Percentiles rank a stretch among this genome's conserved stretches.
Conservation (phyloP, 106 monocot species). For the Acorus gramineus region DNA sequence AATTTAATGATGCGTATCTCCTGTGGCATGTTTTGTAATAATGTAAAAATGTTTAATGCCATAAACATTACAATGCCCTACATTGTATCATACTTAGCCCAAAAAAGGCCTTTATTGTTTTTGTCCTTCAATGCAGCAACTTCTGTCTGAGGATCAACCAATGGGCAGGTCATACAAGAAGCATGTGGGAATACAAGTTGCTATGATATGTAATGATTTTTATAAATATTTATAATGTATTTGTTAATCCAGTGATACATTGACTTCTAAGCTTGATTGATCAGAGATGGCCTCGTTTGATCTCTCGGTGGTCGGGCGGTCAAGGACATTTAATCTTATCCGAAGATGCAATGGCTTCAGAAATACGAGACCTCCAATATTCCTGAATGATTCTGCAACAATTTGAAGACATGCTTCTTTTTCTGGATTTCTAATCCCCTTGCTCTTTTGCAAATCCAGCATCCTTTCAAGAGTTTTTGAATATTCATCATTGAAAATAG, state of each 20-base stretch:
- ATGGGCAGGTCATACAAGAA: no score
- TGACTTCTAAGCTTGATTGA: conserved; percentile 40
- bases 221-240: no score
- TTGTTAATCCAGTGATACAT: conserved; percentile 27
- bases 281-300: conserved; percentile 48
- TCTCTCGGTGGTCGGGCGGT: conserved; percentile 40
- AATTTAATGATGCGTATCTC: no score
- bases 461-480: conserved; percentile 12
- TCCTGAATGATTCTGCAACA: conserved; percentile 24
- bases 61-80: no score
- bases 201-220: no score
- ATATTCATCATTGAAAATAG: background rate
- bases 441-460: conserved; percentile 6
- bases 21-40: no score
- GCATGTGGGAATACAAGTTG: no score
- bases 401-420: conserved; percentile 25
- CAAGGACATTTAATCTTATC: conserved; percentile 48
- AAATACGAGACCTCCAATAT: conserved; percentile 35
- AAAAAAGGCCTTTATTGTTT: no score
- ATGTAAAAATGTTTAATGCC: no score
- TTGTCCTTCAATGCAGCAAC: no score
- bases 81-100: no score
- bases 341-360: conserved; percentile 55
- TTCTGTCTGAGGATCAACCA: no score
- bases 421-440: conserved; percentile 4